These are phyloP conservation scores for Arctostaphylos glauca DNA, from an alignment of 148 eudicot species.

Conservation along the genomic window DNA sequence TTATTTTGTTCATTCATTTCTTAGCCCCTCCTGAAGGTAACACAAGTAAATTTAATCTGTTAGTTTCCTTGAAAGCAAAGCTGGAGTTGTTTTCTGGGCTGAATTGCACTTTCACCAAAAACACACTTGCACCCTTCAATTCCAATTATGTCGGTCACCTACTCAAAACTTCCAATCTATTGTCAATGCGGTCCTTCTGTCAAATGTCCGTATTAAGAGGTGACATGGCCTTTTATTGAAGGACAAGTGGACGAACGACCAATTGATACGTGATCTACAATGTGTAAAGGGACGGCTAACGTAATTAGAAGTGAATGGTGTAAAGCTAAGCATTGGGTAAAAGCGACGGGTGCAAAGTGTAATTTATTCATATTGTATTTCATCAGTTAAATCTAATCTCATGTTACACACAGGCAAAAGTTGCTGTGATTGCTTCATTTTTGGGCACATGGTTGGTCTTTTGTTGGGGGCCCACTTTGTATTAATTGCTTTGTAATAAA, in stretches of 20 bases:
- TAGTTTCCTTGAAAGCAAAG: neutral
- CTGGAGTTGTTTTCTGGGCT: neutral
- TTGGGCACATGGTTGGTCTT: neutral
- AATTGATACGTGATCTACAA: neutral
- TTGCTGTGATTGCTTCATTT: neutral
- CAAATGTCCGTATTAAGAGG: too few species aligned
- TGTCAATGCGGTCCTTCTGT: neutral
- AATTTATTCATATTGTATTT: neutral
- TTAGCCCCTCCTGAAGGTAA: conserved; percentile 19
- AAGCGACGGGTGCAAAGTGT: neutral
- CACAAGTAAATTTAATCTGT: neutral
- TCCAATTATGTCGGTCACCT: neutral
- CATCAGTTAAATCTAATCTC: neutral
- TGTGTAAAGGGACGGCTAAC: neutral
- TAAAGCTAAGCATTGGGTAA: neutral
- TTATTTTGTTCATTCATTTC: conserved; percentile 30
- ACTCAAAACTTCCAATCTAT: neutral
- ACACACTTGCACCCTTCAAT: neutral
- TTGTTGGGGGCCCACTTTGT: neutral
- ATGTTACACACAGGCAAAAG: neutral
- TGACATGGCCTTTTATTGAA: neutral
- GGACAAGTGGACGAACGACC: neutral
- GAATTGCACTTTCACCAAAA: neutral
- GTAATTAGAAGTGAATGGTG: neutral
- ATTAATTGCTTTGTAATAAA: conserved; percentile 5